Evolutionary conservation across 208 protist genomes (phyloP).

Genomic region (Acanthamoeba royreba): DNA sequence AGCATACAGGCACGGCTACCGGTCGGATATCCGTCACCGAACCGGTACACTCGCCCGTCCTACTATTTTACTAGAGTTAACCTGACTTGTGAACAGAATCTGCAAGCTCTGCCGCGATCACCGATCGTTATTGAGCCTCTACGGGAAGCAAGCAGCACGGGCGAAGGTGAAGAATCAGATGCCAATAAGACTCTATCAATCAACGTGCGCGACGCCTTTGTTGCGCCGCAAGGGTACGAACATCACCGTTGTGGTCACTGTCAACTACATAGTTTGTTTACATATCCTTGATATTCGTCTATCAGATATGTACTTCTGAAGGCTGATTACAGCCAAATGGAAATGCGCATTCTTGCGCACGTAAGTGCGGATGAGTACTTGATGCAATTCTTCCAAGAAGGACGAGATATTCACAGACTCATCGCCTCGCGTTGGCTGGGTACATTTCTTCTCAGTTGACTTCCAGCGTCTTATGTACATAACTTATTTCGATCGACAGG

Average conservation of each 20-base stretch:
- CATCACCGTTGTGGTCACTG: background rate
- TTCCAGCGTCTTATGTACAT: too few relatives aligned
- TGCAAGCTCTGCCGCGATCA: background rate
- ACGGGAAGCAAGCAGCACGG: background rate
- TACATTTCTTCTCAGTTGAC: too few relatives aligned
- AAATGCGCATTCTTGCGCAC: constrained; percentile 48
- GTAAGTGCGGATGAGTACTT: background rate
- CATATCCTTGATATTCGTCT: too few relatives aligned
- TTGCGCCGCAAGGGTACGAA: background rate
- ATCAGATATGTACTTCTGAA: background rate
- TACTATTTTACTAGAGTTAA: background rate
- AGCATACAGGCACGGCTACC: constrained; percentile 10
- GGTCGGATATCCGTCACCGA: background rate
- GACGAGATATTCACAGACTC: constrained; percentile 7
- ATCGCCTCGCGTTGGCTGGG: constrained; percentile 22
- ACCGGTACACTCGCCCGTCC: background rate
- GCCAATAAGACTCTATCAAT: background rate
- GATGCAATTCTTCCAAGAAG: constrained; percentile 13
- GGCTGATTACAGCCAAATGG: constrained; percentile 44
- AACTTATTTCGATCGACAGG: too few relatives aligned
- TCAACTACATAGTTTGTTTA: background rate
- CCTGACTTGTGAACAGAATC: background rate
- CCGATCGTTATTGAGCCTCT: background rate
- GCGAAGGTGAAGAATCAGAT: background rate
- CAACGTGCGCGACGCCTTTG: constrained; percentile 40